These are phyloP conservation scores for Hysterangium stoloniferum DNA, from an alignment of 768 basidiomycete genomes.

Conservation along the genomic window DNA sequence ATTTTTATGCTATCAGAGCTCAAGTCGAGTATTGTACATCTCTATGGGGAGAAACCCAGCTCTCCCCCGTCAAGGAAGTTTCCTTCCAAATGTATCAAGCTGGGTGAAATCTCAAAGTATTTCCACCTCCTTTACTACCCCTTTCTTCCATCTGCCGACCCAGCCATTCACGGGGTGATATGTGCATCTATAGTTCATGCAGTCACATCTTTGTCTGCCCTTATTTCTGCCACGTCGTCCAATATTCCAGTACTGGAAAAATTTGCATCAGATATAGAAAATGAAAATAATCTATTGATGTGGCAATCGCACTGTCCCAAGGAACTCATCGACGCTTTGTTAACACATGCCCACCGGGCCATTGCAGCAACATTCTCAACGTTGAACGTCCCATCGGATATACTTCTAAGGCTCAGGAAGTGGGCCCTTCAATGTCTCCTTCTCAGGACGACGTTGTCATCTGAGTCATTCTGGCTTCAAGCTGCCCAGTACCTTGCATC, in stretches of 20 bases:
- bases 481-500: constrained; percentile 2
- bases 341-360: constrained; percentile 52
- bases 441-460: constrained; percentile 37
- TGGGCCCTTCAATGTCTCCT: constrained; percentile 41
- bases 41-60: constrained; percentile 26
- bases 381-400: constrained; percentile 16
- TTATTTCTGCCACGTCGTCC: neutral
- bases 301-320: constrained; percentile 36
- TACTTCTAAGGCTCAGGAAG: constrained; percentile 31
- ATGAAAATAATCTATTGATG: constrained; percentile 27
- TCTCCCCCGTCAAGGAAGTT: constrained; percentile 3
- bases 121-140: constrained; percentile 21
- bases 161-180: constrained; percentile 41
- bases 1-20: constrained; percentile 33
- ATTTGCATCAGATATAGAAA: constrained; percentile 6
- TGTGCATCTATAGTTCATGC: constrained; percentile 54
- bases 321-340: constrained; percentile 50
- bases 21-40: constrained; percentile 27
- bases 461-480: constrained; percentile 67
- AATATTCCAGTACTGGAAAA: neutral
- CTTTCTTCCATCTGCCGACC: constrained; percentile 35
- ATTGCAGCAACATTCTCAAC: constrained; percentile 30
- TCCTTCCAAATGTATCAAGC: neutral
- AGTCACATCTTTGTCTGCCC: constrained; percentile 28
- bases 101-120: neutral